Base-by-base conservation (phyloP, 805 yeast genomes). In the Saturnispora zaruensis region DNA sequence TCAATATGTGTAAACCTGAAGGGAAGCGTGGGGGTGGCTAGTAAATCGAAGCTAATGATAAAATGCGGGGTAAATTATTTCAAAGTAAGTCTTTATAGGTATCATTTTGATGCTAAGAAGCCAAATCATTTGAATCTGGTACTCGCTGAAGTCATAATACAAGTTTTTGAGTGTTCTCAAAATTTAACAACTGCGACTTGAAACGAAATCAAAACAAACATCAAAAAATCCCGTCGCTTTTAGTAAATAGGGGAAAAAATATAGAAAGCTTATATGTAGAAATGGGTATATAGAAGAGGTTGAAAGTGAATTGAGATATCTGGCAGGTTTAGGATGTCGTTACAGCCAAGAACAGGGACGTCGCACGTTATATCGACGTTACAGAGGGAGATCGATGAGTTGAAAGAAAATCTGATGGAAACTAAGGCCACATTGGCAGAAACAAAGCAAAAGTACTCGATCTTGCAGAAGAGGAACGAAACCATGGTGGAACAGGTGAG, bases 401-500 rank as follows among this genome's bases (percentile, higher is more conserved):
- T 67, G 21, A 59, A 55, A 21, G 34, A 34, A 24, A 51, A 57
- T 14, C 45, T 65, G 23, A 51, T 54, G 9, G 63, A 57, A 34
- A 53, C 59, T 7, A 59, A 59, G 33, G 54, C 55, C 1, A 59
- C 71, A 41, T 68, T 67, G 48, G 66, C 67, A 26, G 84, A 78
- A 51, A 72, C 75, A 57, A 73, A 72, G 53, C 79, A 79, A 63
- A 77, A 81, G 53, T 68, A 73, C 38, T 45, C 57, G 72, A 77
- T 46, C 66, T 73, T 26, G 59, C 73, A 48, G 56, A 73, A 55
- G 65, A 72, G 59, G 72, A 78, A 65, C 69, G 81, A 57, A 81
- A 77, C 56, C 68, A 68, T 76, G 48, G 73, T 79, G 33, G 87
- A 82, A 57, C 85, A 81, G 63, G 65, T 82, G 53, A 79, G 87